Conservation (phyloP, 2,329 filamentous ascomycete genomes). For the Sclerotiophoma versabilis region DNA sequence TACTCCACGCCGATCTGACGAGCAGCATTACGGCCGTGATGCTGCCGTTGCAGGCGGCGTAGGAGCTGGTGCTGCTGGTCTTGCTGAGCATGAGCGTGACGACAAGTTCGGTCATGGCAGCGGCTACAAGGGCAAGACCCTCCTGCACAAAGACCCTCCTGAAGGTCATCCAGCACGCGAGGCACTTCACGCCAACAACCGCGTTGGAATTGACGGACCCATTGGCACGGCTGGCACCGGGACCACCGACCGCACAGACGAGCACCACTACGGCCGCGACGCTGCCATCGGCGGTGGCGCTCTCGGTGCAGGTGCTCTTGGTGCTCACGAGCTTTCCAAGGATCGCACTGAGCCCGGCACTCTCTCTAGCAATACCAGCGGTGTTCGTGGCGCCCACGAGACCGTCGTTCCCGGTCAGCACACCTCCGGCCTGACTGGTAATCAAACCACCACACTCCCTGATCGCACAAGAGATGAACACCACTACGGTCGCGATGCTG, state of each 20-base stretch:
- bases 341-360: constrained; percentile 3
- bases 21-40: constrained; percentile 35
- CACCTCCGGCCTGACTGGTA: neutral
- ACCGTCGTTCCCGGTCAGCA: neutral
- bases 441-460: constrained; percentile 8
- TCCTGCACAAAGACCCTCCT: constrained; percentile 53
- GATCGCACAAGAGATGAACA: constrained; percentile 22
- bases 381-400: neutral
- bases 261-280: constrained; percentile 35
- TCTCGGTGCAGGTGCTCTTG: constrained; percentile 40
- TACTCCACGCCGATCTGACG: constrained; percentile 29
- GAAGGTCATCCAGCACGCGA: constrained; percentile 44
- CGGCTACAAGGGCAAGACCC: constrained; percentile 42
- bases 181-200: constrained; percentile 16
- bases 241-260: neutral
- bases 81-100: constrained; percentile 6
- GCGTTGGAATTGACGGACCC: constrained; percentile 4
- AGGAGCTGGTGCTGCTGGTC: constrained; percentile 28
- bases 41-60: constrained; percentile 29
- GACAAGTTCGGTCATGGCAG: constrained; percentile 15
- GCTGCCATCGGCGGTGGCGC: constrained; percentile 40
- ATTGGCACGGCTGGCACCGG: neutral
- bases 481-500: constrained; percentile 35
- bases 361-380: neutral
- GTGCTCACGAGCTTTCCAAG: constrained; percentile 13